Evolutionary conservation across 73 alveolate species (phyloP), one percentile per base, ranked within the genome.

Genomic region (Paramecium biaurelia): DNA sequence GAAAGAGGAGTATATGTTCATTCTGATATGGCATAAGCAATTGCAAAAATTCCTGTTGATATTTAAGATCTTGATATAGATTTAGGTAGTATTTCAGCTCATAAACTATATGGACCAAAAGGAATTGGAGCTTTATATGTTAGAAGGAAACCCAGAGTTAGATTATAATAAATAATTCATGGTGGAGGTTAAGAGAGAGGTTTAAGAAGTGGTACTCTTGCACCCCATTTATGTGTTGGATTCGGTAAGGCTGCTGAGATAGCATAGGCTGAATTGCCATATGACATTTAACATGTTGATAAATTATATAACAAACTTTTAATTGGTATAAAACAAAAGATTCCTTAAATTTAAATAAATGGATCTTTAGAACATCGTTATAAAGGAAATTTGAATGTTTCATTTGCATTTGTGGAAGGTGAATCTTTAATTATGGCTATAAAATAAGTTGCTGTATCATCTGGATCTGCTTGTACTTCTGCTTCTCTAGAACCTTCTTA

Each of bases 121-220:
- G 99, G 99, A 20, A 87, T 97, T 15, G 99, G 99, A 7, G 99
- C 99, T 2, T 93, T 98, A 76, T 98, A 93, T 89, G 98, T 98
- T 7, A 95, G 99, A 92, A 94, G 99, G 72, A 97, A 95, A 92
- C 99, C 99, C 18, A 93, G 99, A 94, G 99, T 98, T 11, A 95
- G 99, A 57, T 92, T 98, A 15, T 93, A 92, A 37, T 96, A 99
- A 6, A 93, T 94, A 58, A 97, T 98, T 53, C 96, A 94, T 87
- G 99, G 99, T n/a, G 99, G 99, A 63, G 99, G 99, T 18, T 93
- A 98, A 94, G 99, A 98, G 87, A 92, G 98, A 43, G 99, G 99
- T 63, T 49, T 98, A 92, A 93, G 99, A 84, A 96, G 99, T 35
- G 99, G 99, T 35, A 97, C 99, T 24, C 94, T 98, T 41, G 97